Evolutionary conservation across 495 filamentous ascomycete species (phyloP).

Genomic region (Pyrenula aspistea): DNA sequence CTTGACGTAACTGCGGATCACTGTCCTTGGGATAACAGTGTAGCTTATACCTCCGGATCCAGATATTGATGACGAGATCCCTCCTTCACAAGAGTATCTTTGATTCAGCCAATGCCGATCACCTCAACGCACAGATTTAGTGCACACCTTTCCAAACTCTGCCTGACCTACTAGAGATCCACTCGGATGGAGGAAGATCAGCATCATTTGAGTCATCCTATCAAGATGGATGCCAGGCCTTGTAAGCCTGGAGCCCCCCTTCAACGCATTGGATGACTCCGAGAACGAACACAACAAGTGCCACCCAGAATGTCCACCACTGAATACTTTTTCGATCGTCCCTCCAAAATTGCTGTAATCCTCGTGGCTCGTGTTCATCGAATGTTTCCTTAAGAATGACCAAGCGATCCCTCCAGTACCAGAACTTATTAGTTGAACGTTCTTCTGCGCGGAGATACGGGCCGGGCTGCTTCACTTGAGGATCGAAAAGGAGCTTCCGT

Average conservation of each 20-base stretch:
- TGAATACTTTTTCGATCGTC: slow-evolving; percentile 36
- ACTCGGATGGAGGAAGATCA: too few species aligned
- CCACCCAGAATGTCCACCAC: slow-evolving; percentile 47
- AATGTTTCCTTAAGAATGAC: slow-evolving; percentile 37
- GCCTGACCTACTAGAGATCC: too few species aligned
- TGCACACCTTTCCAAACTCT: too few species aligned
- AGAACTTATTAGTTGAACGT: slow-evolving; percentile 30
- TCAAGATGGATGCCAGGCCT: slow-evolving; percentile 11
- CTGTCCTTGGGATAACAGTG: too few species aligned
- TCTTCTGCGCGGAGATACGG: slow-evolving; percentile 5
- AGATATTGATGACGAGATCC: too few species aligned
- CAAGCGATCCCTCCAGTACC: slow-evolving; percentile 38
- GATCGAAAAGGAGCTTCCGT: neutral
- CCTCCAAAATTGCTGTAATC: slow-evolving; percentile 34
- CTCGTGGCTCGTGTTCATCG: slow-evolving; percentile 35
- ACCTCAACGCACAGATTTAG: too few species aligned
- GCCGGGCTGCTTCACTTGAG: slow-evolving; percentile 13
- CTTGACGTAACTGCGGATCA: too few species aligned
- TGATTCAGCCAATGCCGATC: too few species aligned
- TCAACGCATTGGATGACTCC: slow-evolving; percentile 38
- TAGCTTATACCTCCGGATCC: too few species aligned
- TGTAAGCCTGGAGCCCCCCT: slow-evolving; percentile 32
- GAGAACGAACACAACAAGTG: slow-evolving; percentile 17
- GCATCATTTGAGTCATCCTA: too few species aligned
- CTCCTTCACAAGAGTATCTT: too few species aligned